phyloP scores from a whole-genome alignment of 192 early-diverging fungal genomes.

The Rhizophlyctis rosea region DNA sequence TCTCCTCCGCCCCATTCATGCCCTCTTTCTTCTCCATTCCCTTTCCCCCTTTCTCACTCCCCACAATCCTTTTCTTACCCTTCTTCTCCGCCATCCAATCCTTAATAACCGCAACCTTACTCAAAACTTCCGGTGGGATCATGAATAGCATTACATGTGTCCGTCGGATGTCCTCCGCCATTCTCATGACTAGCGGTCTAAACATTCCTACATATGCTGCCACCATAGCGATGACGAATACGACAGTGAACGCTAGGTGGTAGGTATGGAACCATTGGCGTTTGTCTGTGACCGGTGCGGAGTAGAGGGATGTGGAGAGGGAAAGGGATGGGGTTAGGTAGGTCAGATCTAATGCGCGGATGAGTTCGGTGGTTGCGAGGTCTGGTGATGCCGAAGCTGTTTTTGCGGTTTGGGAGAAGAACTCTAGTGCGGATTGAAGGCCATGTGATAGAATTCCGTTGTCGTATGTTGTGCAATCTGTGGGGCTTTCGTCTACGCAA shows the following conservation, averaged over 20 bases:
- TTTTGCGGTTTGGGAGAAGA: conserved; percentile 5
- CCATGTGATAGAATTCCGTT: conserved; percentile 28
- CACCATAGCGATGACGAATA: conserved; percentile 21
- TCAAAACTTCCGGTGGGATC: conserved; percentile 39
- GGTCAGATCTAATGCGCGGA: conserved; percentile 12
- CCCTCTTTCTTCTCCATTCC: no score
- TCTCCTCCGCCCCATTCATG: no score
- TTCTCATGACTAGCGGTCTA: conserved; percentile 18
- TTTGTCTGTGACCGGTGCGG: conserved; percentile 1
- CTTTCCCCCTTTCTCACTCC: no score
- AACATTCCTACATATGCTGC: conserved; percentile 28
- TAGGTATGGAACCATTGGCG: conserved; percentile 26
- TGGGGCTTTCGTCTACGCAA: conserved; percentile 23
- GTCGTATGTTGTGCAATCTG: conserved; percentile 26
- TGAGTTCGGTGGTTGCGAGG: not conserved
- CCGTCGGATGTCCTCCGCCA: conserved; percentile 30
- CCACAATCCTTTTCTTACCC: no score
- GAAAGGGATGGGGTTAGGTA: conserved; percentile 22
- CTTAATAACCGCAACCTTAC: no score
- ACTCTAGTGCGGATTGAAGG: conserved; percentile 27
- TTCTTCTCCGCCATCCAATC: no score
- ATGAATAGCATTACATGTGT: conserved; percentile 38
- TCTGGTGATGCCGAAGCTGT: not conserved
- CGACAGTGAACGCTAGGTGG: conserved; percentile 30
- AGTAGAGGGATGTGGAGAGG: conserved; percentile 2